A percentile compares a stretch with the other conserved stretches of the same genome.
Evolutionary conservation across 345 rosid species (phyloP).

Genomic region (Citropsis articulata): DNA sequence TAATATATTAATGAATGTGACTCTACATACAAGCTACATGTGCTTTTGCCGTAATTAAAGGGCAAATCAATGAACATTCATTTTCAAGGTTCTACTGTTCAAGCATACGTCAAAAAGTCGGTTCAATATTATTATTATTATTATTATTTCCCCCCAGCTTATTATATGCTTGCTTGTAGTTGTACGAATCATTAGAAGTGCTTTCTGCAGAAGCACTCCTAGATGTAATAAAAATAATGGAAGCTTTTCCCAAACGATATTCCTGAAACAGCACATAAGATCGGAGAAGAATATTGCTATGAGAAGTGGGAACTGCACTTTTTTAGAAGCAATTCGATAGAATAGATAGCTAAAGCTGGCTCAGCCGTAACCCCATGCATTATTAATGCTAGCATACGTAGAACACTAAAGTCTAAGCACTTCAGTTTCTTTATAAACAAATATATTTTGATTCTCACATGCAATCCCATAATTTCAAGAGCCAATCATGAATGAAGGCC

Average conservation of each 20-base stretch:
- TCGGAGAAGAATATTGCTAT: no score
- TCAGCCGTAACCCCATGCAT: background rate
- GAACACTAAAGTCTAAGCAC: no score
- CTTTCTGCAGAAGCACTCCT: background rate
- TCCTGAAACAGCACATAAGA: no score
- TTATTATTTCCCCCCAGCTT: no score
- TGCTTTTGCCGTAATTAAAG: background rate
- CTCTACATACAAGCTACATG: background rate
- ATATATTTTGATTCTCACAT: background rate
- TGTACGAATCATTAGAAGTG: background rate
- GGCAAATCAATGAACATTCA: background rate
- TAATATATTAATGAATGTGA: no score
- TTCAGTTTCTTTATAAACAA: background rate
- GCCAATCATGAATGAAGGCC: background rate
- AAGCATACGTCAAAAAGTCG: background rate
- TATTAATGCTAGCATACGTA: no score
- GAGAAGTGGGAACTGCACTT: background rate
- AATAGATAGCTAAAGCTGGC: no score
- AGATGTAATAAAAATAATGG: background rate
- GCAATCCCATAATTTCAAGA: background rate
- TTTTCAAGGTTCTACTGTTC: background rate
- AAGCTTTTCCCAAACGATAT: no score
- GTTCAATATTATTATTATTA: no score
- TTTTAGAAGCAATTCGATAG: background rate
- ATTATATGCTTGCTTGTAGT: no score